Conservation (phyloP, 345 rosid species). For the Limnanthes douglasii region DNA sequence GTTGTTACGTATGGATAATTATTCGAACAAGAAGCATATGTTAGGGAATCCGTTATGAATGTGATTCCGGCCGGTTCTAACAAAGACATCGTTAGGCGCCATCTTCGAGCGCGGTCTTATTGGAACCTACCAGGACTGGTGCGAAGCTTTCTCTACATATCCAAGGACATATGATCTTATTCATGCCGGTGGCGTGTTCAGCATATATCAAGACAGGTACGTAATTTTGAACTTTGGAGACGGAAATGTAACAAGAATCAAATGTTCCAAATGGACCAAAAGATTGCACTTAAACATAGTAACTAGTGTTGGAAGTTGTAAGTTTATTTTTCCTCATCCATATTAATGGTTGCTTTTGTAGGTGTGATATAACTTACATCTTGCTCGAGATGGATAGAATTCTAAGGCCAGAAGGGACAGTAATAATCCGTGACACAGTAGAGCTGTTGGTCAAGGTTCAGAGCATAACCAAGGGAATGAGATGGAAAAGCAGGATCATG, state of each 20-base stretch:
- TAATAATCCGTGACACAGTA: constrained; percentile 75
- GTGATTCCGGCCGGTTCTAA: constrained; percentile 61
- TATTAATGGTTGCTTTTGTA: constrained; percentile 12
- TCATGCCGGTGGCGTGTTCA: constrained; percentile 70
- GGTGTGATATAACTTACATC: constrained; percentile 71
- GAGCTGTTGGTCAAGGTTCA: constrained; percentile 70
- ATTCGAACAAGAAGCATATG: too few species aligned
- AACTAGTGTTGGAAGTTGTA: too few species aligned
- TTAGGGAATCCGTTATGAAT: too few species aligned
- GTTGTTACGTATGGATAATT: too few species aligned
- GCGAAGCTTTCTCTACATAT: constrained; percentile 93
- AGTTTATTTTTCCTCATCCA: too few species aligned
- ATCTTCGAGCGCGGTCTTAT: constrained; percentile 74
- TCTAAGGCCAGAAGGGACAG: constrained; percentile 89
- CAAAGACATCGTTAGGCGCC: constrained; percentile 61
- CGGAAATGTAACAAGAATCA: too few species aligned
- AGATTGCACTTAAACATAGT: too few species aligned
- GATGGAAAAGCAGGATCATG: constrained; percentile 72
- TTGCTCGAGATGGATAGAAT: constrained; percentile 97
- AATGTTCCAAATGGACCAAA: too few species aligned
- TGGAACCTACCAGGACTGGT: constrained; percentile 92
- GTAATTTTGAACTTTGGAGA: too few species aligned
- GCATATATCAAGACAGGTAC: constrained; percentile 81
- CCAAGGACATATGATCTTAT: constrained; percentile 95
- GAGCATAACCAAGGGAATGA: constrained; percentile 72